Conservation (phyloP, 345 rosid species). For the Heritiera littoralis region DNA sequence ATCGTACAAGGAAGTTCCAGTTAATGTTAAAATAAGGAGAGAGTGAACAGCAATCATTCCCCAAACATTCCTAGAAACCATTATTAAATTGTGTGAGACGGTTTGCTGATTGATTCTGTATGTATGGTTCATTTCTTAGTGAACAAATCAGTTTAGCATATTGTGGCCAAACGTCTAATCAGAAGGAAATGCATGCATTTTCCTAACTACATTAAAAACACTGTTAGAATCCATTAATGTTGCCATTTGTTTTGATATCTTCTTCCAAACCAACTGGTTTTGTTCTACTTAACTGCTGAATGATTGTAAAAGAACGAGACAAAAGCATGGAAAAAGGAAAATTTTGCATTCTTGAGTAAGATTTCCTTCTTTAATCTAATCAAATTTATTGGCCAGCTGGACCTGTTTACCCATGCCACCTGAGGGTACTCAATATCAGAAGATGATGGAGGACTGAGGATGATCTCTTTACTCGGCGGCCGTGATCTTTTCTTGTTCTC, state of each 20-base stretch:
- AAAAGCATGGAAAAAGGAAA: background rate
- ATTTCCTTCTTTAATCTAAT: background rate
- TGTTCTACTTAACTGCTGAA: constrained; percentile 16
- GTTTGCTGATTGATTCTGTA: background rate
- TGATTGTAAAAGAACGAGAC: background rate
- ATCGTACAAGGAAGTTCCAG: constrained; percentile 58
- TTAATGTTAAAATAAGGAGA: constrained; percentile 54
- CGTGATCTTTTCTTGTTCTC: background rate
- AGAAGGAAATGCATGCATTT: background rate
- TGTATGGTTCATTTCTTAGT: background rate
- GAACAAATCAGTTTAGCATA: background rate
- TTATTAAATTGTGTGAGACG: background rate
- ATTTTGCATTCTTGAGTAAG: background rate
- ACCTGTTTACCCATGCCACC: background rate
- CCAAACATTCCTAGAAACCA: background rate
- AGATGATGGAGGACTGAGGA: no score
- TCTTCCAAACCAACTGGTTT: constrained; percentile 2
- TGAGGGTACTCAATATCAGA: background rate
- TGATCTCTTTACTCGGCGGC: background rate
- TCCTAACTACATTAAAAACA: no score
- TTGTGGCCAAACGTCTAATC: constrained; percentile 7
- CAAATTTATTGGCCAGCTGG: constrained; percentile 5
- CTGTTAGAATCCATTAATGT: background rate
- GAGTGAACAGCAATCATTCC: background rate
- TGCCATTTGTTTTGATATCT: background rate